Evolutionary conservation across 305 asterid genomes (phyloP).

Genomic region (Nicotiana rustica): DNA sequence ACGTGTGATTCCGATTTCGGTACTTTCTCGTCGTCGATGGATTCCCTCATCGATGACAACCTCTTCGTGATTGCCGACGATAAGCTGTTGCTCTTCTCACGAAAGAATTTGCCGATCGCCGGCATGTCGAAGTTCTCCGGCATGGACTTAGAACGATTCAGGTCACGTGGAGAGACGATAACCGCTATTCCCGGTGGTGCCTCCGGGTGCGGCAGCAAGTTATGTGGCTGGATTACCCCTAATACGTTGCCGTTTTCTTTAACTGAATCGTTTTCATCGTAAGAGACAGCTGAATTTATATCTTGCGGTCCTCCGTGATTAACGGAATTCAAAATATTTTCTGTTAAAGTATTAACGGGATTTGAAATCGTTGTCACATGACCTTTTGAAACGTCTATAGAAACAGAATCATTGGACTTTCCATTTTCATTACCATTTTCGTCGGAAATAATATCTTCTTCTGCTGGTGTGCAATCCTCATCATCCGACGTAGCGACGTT

Average conservation of each 20-base stretch:
- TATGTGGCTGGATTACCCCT: constrained; percentile 48
- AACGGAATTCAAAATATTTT: background rate
- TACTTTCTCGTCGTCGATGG: constrained; percentile 26
- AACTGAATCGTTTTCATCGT: background rate
- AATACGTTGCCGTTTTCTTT: constrained; percentile 20
- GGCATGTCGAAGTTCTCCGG: constrained; percentile 64
- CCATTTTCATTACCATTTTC: background rate
- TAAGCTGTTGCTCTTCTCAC: constrained; percentile 74
- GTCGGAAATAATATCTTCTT: background rate
- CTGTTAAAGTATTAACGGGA: background rate
- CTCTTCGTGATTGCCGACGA: constrained; percentile 78
- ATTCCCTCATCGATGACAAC: constrained; percentile 55
- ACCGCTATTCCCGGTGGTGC: constrained; percentile 63
- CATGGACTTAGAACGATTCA: constrained; percentile 54
- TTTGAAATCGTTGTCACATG: background rate
- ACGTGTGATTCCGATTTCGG: constrained; percentile 40
- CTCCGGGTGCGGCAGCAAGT: constrained; percentile 81
- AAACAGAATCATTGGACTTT: background rate
- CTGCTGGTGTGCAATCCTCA: background rate
- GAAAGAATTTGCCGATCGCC: constrained; percentile 79
- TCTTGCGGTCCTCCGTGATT: background rate
- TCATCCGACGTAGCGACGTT: too few species aligned
- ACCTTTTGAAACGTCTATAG: background rate
- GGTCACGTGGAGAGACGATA: constrained; percentile 18
- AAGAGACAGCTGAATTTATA: background rate